phyloP scores from a whole-genome alignment of 169 alveolate genomes.

The Fabrea salina region DNA sequence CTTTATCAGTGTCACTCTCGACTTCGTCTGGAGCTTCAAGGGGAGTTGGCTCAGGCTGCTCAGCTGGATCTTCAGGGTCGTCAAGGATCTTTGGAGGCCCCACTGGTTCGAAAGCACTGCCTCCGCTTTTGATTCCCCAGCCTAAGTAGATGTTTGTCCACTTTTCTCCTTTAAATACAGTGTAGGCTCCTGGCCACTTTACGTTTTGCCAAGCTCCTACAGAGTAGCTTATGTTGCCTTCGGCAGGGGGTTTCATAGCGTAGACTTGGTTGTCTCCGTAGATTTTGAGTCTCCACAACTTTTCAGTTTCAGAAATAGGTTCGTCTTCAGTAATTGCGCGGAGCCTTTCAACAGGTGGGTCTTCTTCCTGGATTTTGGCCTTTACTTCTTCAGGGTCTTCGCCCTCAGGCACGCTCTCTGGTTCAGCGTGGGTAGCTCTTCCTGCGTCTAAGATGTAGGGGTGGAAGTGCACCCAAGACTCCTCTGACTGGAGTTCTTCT shows the following conservation, averaged over 20 bases:
- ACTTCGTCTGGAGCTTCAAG: conserved; percentile 63
- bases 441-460: conserved; percentile 65
- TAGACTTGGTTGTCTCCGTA: conserved; percentile 65
- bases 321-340: conserved; percentile 63
- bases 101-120: conserved; percentile 69
- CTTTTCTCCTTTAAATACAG: conserved; percentile 61
- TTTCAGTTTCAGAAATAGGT: conserved; percentile 52
- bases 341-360: conserved; percentile 61
- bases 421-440: conserved; percentile 60
- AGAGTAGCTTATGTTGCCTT: conserved; percentile 58
- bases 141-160: conserved; percentile 67
- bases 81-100: conserved; percentile 67
- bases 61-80: conserved; percentile 76
- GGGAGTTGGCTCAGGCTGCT: conserved; percentile 83
- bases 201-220: conserved; percentile 49
- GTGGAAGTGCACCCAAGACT: conserved; percentile 72
- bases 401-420: background rate
- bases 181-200: conserved; percentile 81
- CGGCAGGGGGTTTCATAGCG: conserved; percentile 42
- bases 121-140: conserved; percentile 67
- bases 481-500: conserved; percentile 56
- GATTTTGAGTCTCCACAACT: conserved; percentile 50
- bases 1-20: conserved; percentile 57
- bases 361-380: conserved; percentile 49
- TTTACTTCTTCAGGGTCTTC: conserved; percentile 48